Conservation (phyloP, 805 yeast species). For the Starmerella vaccinii region DNA sequence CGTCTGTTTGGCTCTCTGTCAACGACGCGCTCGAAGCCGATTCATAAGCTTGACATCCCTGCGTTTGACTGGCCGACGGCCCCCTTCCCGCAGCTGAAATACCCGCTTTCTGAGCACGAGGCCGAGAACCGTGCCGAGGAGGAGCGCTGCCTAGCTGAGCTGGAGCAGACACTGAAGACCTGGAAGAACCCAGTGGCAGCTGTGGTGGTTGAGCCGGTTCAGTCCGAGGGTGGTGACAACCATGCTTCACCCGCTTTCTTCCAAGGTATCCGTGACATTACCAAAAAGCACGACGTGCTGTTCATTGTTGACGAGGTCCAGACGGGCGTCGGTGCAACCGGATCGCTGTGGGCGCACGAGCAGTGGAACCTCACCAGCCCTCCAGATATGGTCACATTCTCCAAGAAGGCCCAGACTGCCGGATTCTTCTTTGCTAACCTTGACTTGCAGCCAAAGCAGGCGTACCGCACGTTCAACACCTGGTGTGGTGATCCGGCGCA, state of each 20-base stretch:
- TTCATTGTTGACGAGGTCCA: slow-evolving; percentile 80
- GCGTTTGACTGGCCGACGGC: slow-evolving; percentile 97
- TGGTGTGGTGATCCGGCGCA: slow-evolving; percentile 91
- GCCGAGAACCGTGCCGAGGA: slow-evolving; percentile 68
- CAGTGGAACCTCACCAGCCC: slow-evolving; percentile 65
- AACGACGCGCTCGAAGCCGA: slow-evolving; percentile 85
- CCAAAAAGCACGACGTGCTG: slow-evolving; percentile 57
- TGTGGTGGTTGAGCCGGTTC: slow-evolving; percentile 80
- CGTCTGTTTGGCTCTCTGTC: slow-evolving; percentile 87
- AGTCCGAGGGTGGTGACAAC: slow-evolving; percentile 87
- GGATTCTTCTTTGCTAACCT: slow-evolving; percentile 75
- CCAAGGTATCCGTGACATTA: slow-evolving; percentile 72
- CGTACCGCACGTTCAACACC: slow-evolving; percentile 88
- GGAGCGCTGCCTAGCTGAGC: slow-evolving; percentile 63
- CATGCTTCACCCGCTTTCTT: slow-evolving; percentile 69
- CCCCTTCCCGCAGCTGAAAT: slow-evolving; percentile 73
- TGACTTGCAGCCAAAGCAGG: slow-evolving; percentile 57
- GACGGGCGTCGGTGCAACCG: slow-evolving; percentile 85
- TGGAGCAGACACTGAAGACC: slow-evolving; percentile 56
- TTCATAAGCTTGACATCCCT: slow-evolving; percentile 81
- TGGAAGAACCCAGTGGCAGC: slow-evolving; percentile 81
- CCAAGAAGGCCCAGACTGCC: slow-evolving; percentile 82
- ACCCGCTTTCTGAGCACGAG: slow-evolving; percentile 63
- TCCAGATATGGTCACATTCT: slow-evolving; percentile 77
- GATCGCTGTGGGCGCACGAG: slow-evolving; percentile 80